phyloP scores from a whole-genome alignment of 345 rosid species.

The Euclidium syriacum region DNA sequence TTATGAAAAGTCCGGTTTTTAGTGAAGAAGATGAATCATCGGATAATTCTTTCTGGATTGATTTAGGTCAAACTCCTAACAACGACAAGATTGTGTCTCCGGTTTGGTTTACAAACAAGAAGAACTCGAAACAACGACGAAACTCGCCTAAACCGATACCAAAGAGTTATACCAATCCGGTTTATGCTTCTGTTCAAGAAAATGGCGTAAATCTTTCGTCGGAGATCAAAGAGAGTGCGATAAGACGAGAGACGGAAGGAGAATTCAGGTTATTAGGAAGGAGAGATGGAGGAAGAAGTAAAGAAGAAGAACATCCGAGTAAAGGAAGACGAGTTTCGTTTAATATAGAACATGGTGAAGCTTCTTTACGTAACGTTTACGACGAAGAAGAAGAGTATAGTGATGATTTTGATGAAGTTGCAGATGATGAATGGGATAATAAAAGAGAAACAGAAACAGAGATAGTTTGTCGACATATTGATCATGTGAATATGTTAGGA shows the following conservation, averaged over 20 bases:
- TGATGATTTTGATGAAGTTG: too few relatives aligned
- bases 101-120: conserved; percentile 62
- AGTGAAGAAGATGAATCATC: conserved; percentile 97
- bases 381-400: conserved; percentile 48
- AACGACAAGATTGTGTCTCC: conserved; percentile 62
- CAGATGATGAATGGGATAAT: conserved; percentile 62
- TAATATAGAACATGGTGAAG: conserved; percentile 70
- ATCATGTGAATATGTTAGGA: conserved; percentile 69
- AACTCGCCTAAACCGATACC: conserved; percentile 37
- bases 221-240: conserved; percentile 82
- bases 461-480: conserved; percentile 65
- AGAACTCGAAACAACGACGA: conserved; percentile 49
- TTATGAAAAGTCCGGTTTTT: conserved; percentile 93
- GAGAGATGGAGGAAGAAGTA: conserved; percentile 58
- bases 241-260: conserved; percentile 93
- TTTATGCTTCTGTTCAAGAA: conserved; percentile 43
- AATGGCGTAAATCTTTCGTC: conserved; percentile 35
- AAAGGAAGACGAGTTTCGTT: conserved; percentile 83
- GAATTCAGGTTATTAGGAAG: conserved; percentile 85
- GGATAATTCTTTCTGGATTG: conserved; percentile 91
- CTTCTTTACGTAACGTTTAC: conserved; percentile 41
- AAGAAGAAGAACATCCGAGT: conserved; percentile 80
- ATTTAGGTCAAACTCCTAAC: conserved; percentile 91
- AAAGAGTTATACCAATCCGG: conserved; percentile 66
- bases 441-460: conserved; percentile 77